Evolutionary conservation across 2,329 filamentous ascomycete genomes (phyloP), one percentile per base, ranked within the genome.

Genomic region (Cadophora sp.): DNA sequence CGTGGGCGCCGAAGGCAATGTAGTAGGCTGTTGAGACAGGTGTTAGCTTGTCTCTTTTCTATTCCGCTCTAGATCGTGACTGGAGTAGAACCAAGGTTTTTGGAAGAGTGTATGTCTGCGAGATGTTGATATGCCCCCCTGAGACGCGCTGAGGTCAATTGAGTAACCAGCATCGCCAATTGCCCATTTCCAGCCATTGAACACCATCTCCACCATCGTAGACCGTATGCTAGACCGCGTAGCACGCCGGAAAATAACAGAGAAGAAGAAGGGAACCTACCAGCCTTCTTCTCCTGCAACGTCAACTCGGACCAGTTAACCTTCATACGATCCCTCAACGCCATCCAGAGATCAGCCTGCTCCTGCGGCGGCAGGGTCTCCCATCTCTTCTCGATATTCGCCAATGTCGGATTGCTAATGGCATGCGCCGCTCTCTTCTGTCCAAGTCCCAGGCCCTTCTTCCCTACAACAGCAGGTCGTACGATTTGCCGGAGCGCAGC

Each of bases 311-410:
- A 89, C 96, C 96, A 99, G 86, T 93, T 94, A 77, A 88, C 90
- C 92, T 97, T 97, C 96, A 99, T 99, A 80, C 96, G 92, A 85
- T 99, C 96, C 83, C 96, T 90, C 82, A 99, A 87, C 76, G 92
- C 87, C 96, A 99, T 99, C 96, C 96, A 99, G 77, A 99, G 86
- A 80, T 99, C 96, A 75, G 96, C 96, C 89, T 99, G 96, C 89
- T 99, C 96, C 87, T 97, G 94, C 73, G 96, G 93, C 69, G 95
- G 94, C 92, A 98, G 94, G 73, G 86, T 89, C 86, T 99, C 96
- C 96, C 96, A 99, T 86, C 96, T 89, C 91, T 97, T 97, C 90
- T 99, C 96, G 80, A 99, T 98, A 84, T 97, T 94, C 83, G 93
- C 92, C 79, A 99, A 89, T 68, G 93, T 97, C 76, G 97, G 96